Base-by-base conservation (phyloP, 306 rosid species). In the Quercus glauca region DNA sequence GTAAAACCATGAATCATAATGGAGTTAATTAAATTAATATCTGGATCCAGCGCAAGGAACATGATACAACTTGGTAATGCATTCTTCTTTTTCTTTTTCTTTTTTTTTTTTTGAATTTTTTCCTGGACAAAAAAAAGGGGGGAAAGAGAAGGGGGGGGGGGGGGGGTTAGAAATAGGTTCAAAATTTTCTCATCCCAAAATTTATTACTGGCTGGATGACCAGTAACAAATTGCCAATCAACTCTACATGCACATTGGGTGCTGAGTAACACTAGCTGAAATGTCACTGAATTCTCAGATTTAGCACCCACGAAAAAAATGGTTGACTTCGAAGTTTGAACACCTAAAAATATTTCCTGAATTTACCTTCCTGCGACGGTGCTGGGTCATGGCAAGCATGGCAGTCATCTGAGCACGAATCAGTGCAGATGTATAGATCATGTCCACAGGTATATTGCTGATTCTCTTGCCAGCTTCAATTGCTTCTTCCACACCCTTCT, bases 331-430 rank as follows among this genome's bases (percentile, higher is more conserved):
- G 1, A 67, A 31, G 52, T 67, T 35, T 67, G 49, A 21, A 72
- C 61, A 77, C 52, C 52, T 18, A 67, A 64, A 43, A n/a, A 70
- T 28, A 13, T 59, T 61, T 12, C 28, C 11, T 78, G 33, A 5
- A 29, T 23, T 79, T 88, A 96, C 99, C 98, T 96, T 96, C 79
- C 19, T 87, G 28, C 97, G 93, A 25, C 98, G 97, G 74, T 96
- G 98, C 83, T 96, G 98, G 68, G 98, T 93, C 99, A 96, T 96
- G 70, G 98, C 98, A 78, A 93, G 99, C 99, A 96, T 96, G 56
- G 99, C 99, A 71, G 99, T 96, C 99, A 96, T 93, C 81, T 93
- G 99, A 23, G 99, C 99, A 52, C 99, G 98, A 80, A 96, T 93
- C 83, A 96, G 88, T 49, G 99, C 89, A 73, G 99, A 96, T 29